Percentiles rank a stretch among this genome's conserved stretches.
Evolutionary conservation across 2,329 filamentous ascomycete species (phyloP).

Genomic region (Fusarium odoratissimum): DNA sequence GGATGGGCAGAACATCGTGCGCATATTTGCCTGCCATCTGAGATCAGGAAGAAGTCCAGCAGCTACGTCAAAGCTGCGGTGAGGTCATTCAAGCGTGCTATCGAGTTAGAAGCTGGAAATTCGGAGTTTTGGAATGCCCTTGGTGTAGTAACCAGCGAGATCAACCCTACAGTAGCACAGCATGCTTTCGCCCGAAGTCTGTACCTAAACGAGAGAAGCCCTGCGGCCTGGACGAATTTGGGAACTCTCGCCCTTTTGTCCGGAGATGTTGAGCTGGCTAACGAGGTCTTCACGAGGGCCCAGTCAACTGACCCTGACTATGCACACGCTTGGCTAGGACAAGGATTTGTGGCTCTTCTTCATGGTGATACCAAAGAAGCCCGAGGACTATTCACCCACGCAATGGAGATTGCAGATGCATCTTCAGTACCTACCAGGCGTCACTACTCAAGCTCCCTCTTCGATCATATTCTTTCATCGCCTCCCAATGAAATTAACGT

Average conservation of each 20-base stretch:
- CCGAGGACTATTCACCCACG: constrained; percentile 87
- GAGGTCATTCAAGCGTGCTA: constrained; percentile 92
- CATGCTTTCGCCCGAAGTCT: constrained; percentile 93
- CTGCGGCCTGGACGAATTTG: constrained; percentile 89
- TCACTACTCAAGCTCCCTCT: constrained; percentile 83
- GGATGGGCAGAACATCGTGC: constrained; percentile 93
- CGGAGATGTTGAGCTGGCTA: constrained; percentile 86
- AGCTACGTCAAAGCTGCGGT: constrained; percentile 84
- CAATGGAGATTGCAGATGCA: constrained; percentile 89
- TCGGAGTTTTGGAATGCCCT: constrained; percentile 97
- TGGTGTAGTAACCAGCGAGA: constrained; percentile 86
- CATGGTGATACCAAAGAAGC: constrained; percentile 82
- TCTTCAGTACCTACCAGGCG: constrained; percentile 78
- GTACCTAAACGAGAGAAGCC: constrained; percentile 90
- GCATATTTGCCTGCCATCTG: constrained; percentile 71
- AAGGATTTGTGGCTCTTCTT: constrained; percentile 85
- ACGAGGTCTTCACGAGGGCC: constrained; percentile 87
- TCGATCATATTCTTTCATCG: constrained; percentile 79
- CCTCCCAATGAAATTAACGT: constrained; percentile 59
- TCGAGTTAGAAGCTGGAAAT: constrained; percentile 94
- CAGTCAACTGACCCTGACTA: constrained; percentile 97
- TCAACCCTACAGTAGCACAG: constrained; percentile 89
- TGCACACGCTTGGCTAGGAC: constrained; percentile 92
- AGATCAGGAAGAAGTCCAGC: constrained; percentile 67
- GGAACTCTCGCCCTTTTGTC: constrained; percentile 87